These are phyloP conservation scores for Rhodomyrtus tomentosa DNA, from an alignment of 345 rosid genomes.

Conservation along the genomic window DNA sequence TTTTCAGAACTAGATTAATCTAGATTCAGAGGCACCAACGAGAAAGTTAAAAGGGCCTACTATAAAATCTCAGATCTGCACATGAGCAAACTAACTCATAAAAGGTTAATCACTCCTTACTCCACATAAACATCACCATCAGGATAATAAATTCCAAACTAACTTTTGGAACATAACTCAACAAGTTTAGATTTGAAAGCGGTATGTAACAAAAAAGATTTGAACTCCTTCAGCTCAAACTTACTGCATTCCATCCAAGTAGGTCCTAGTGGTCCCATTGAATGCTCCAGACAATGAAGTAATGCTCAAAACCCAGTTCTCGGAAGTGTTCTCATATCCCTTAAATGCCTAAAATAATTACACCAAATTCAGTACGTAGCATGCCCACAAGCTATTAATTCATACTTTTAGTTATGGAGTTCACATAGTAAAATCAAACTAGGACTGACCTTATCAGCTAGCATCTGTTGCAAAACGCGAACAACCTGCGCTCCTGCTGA, in stretches of 20 bases:
- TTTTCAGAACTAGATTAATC: background rate
- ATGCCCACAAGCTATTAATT: background rate
- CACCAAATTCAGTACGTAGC: no score
- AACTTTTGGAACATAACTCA: background rate
- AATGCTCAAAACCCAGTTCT: conserved; percentile 87
- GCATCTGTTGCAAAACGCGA: conserved; percentile 98
- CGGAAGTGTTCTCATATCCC: conserved; percentile 73
- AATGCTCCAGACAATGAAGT: conserved; percentile 94
- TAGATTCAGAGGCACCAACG: background rate
- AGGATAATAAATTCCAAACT: background rate
- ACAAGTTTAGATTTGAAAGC: background rate
- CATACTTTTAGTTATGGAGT: background rate
- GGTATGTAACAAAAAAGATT: background rate
- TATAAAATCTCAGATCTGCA: background rate
- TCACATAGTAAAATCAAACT: background rate
- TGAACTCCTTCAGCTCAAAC: conserved; percentile 10
- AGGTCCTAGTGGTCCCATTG: conserved; percentile 91
- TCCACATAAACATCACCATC: background rate
- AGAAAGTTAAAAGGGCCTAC: background rate
- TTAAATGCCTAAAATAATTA: conserved; percentile 45
- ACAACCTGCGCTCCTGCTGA: conserved; percentile 99
- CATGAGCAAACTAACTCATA: background rate
- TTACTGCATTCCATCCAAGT: conserved; percentile 90
- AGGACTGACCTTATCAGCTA: conserved; percentile 64
- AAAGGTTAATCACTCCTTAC: background rate